Base-by-base conservation (phyloP, 768 basidiomycete genomes). In the Leucogyrophana mollusca region DNA sequence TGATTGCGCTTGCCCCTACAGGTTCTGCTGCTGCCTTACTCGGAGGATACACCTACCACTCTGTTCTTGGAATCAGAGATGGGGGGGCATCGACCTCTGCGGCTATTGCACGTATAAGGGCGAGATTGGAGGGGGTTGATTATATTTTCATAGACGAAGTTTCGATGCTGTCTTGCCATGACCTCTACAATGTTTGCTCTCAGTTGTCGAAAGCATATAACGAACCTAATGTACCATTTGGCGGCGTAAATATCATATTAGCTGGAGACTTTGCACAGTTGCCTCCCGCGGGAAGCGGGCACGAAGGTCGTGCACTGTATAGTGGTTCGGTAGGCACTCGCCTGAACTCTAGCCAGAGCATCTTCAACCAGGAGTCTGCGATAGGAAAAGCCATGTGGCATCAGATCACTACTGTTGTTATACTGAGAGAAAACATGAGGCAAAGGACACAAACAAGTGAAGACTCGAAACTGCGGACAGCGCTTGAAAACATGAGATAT, bases 201-300 rank as follows among this genome's bases (percentile, higher is more conserved):
- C 44, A 58, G 14, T 34, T 70, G 1, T 43, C 61, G 2, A 45
- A 53, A 11, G 49, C 62, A 3, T 46, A 40, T 14, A 54, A 57
- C 27, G 39, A 49, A 5, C 22, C 44, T 34, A 53, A 63, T 34
- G 5, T 34, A 3, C 53, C 58, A 14, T 67, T 68, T 3, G 52
- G 70, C 16, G 70, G 72, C 1, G 59, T 70, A 20, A 70, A 69
- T 44, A 59, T 76, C 36, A 68, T 75, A n/a, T 62, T 75, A 47
- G 71, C 73, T 11, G 73, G 73, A n/a, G 73, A 76, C 43, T 73
- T 75, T 63, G 72, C 69, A 2, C 73, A 77, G 37, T 49, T 76
- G 0, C 70, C 70, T 4, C 73, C 67, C 22, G 60, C 54, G 3
- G 25, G 3, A 1, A 18, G 9, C 20, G 30, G 18, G 11, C 22